phyloP scores from a whole-genome alignment of 257 asterid species.

The Salvia rosmarinus region DNA sequence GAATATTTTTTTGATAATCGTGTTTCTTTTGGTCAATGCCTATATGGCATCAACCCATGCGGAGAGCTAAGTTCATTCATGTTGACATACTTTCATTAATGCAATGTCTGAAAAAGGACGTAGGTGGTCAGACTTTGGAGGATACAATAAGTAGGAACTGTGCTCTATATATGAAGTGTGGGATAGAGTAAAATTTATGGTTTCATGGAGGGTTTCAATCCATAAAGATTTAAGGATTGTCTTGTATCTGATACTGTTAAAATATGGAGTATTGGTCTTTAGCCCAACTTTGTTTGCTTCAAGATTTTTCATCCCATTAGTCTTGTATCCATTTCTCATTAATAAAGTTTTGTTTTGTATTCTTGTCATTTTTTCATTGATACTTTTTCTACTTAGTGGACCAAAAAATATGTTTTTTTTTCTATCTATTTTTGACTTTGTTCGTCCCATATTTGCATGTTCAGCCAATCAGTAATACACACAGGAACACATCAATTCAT shows the following conservation, averaged over 20 bases:
- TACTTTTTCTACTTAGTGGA: too few species aligned
- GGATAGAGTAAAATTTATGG: background rate
- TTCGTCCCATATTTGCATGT: background rate
- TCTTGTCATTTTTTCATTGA: too few species aligned
- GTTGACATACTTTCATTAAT: too few species aligned
- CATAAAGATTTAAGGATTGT: background rate
- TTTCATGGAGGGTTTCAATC: background rate
- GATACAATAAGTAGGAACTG: too few species aligned
- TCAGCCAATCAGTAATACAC: background rate
- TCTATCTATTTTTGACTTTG: background rate
- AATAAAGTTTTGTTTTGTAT: too few species aligned
- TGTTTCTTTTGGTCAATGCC: too few species aligned
- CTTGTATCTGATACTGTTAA: background rate
- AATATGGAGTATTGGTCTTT: background rate
- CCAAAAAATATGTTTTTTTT: too few species aligned
- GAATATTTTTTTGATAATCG: too few species aligned
- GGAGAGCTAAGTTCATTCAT: too few species aligned
- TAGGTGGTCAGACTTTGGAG: too few species aligned
- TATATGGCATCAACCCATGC: too few species aligned
- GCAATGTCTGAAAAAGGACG: too few species aligned
- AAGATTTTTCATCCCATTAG: background rate
- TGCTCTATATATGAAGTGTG: background rate
- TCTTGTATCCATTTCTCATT: background rate
- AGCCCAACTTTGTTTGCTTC: background rate
- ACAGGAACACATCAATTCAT: background rate